Conservation (phyloP, 441 rosid species). For the Raphanus hybrid region DNA sequence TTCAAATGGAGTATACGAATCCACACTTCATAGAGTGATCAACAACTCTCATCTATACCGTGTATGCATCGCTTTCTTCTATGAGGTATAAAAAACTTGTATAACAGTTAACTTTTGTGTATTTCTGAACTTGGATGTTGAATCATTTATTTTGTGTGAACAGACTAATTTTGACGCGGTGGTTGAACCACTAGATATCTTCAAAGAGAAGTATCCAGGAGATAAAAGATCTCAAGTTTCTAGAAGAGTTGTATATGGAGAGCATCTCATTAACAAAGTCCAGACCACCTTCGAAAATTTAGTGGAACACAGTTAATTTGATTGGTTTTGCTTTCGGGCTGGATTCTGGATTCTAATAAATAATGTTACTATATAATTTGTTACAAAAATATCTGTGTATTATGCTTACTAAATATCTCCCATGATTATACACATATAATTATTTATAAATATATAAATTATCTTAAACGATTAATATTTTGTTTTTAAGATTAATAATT, state of each 20-base stretch:
- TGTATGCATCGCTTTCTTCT: constrained; percentile 71
- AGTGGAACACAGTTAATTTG: constrained; percentile 11
- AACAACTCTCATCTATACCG: constrained; percentile 44
- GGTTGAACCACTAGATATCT: constrained; percentile 67
- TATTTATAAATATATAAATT: too few relatives aligned
- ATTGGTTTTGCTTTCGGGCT: background rate
- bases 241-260: constrained; percentile 69
- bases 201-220: too few relatives aligned
- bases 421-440: too few relatives aligned
- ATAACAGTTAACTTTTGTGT: constrained; percentile 1
- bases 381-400: too few relatives aligned
- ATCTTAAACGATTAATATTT: too few relatives aligned
- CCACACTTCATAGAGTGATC: constrained; percentile 45
- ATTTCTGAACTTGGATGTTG: background rate
- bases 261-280: constrained; percentile 73
- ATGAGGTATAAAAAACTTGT: constrained; percentile 57
- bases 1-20: constrained; percentile 76
- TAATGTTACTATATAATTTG: too few relatives aligned
- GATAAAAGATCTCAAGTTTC: constrained; percentile 35
- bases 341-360: background rate
- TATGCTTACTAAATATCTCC: too few relatives aligned
- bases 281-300: constrained; percentile 55
- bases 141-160: constrained; percentile 2
- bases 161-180: constrained; percentile 70
- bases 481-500: too few relatives aligned